Percentiles rank a stretch among this genome's conserved stretches.
Conservation (phyloP, 2,329 filamentous ascomycete genomes). For the Blumeriella jaapii region DNA sequence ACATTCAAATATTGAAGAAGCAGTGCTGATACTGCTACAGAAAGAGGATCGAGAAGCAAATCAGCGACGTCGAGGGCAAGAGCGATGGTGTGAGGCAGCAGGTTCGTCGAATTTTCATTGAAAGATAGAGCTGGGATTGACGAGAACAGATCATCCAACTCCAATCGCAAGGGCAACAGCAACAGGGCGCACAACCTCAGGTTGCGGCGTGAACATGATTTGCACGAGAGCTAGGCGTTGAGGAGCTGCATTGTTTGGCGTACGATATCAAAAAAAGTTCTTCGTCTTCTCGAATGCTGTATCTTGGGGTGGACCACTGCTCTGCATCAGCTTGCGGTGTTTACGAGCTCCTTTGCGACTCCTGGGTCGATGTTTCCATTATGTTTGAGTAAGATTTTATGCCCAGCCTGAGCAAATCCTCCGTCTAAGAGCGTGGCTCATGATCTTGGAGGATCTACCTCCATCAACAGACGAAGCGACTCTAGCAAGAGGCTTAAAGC, state of each 20-base stretch:
- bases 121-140: not conserved
- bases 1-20: too few species aligned
- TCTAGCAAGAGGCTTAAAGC: too few species aligned
- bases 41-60: slow-evolving; percentile 55
- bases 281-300: too few species aligned
- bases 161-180: slow-evolving; percentile 30
- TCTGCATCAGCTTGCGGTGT: too few species aligned
- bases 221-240: slow-evolving; percentile 8
- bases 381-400: too few species aligned
- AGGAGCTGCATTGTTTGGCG: slow-evolving; percentile 18
- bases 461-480: too few species aligned
- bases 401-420: too few species aligned
- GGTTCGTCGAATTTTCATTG: slow-evolving; percentile 32
- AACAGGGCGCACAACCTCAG: slow-evolving; percentile 13
- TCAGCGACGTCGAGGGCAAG: slow-evolving; percentile 50
- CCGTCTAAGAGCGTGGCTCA: too few species aligned
- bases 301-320: too few species aligned
- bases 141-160: slow-evolving; percentile 32
- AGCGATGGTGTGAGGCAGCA: slow-evolving; percentile 55
- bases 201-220: slow-evolving; percentile 11
- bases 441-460: too few species aligned
- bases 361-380: too few species aligned
- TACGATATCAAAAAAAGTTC: slow-evolving; percentile 8
- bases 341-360: too few species aligned
- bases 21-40: slow-evolving; percentile 29